Base-by-base conservation (phyloP, 768 basidiomycete genomes). In the Mycena sanguinolenta region DNA sequence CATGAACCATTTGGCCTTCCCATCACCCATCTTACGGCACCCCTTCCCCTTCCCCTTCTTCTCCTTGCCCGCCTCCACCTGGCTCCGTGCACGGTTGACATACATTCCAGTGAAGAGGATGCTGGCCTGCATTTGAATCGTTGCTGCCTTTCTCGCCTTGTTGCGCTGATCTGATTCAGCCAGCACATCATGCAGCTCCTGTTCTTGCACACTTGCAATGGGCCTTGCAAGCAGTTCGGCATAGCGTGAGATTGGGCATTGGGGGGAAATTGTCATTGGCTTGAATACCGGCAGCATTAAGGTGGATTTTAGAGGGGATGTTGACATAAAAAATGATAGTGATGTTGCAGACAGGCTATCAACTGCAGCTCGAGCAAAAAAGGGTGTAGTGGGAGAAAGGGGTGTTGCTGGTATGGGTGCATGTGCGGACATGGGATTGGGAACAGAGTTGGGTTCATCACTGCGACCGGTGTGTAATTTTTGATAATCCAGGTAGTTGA, bases 1-100 rank as follows among this genome's bases (percentile, higher is more conserved):
- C 12, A 49, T 50, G 32, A 62, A 62, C 46, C 49, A 62, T 19
- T 62, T 62, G 21, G 61, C 61, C 61, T 62, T 62, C 9, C 61
- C 61, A 52, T 62, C 44, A 10, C 61, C 61, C 61, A 62, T 62
- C 49, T 62, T 62, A 2, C 49, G 28, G 6, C 32, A 5, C 2
- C 46, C n/a, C 30, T 49, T 62, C 30, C 52, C 38, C 19, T 32
- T n/a, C 8, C 2, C 21, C 61, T 62, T 62, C 30, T 32, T 8
- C 46, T 49, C 46, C 30, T 62, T 49, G 9, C 30, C 44, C 19
- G 4, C 61, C 23, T 62, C 30, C 46, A 62, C 12, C 61, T 62
- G 30, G 19, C 30, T n/a, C n/a, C 25, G 61, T 4, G 49, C 61
- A 3, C 49, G 61, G 4, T 62, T 30, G 7, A 32, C 46, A 23